Percentiles rank a stretch among this genome's conserved stretches.
These are phyloP conservation scores for Stachybotrys echinatus DNA, from an alignment of 2,329 filamentous ascomycete species.

Conservation along the genomic window DNA sequence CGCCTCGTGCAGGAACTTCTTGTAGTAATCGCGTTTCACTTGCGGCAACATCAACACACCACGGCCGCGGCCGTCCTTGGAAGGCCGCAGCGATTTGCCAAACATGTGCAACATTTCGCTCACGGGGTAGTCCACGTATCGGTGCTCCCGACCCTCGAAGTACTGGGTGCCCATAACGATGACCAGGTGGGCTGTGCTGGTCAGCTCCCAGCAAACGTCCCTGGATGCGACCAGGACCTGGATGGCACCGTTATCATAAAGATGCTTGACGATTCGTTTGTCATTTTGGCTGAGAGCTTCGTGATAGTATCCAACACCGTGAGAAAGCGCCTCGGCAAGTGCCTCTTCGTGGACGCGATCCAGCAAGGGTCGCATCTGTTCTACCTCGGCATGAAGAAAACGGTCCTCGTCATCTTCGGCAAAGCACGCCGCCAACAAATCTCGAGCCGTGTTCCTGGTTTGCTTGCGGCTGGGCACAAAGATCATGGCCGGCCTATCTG, in stretches of 20 bases:
- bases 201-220: constrained; percentile 94
- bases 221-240: constrained; percentile 73
- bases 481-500: constrained; percentile 82
- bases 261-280: constrained; percentile 87
- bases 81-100: constrained; percentile 78
- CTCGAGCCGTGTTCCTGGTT: constrained; percentile 77
- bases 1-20: constrained; percentile 96
- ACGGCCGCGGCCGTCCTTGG: constrained; percentile 73
- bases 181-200: constrained; percentile 82
- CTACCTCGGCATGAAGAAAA: constrained; percentile 79
- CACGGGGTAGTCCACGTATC: constrained; percentile 93
- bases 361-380: constrained; percentile 78
- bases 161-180: constrained; percentile 98
- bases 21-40: constrained; percentile 96
- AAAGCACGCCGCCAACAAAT: constrained; percentile 81
- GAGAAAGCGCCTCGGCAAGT: constrained; percentile 81
- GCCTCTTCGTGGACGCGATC: constrained; percentile 80
- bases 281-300: constrained; percentile 86
- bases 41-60: constrained; percentile 96
- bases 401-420: constrained; percentile 89
- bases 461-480: constrained; percentile 95
- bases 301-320: constrained; percentile 96
- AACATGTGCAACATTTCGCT: constrained; percentile 98
- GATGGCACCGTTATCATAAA: constrained; percentile 84
- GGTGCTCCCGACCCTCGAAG: constrained; percentile 92